Evolutionary conservation across 306 rosid genomes (phyloP).

Genomic region (Casuarina cunninghamiana): DNA sequence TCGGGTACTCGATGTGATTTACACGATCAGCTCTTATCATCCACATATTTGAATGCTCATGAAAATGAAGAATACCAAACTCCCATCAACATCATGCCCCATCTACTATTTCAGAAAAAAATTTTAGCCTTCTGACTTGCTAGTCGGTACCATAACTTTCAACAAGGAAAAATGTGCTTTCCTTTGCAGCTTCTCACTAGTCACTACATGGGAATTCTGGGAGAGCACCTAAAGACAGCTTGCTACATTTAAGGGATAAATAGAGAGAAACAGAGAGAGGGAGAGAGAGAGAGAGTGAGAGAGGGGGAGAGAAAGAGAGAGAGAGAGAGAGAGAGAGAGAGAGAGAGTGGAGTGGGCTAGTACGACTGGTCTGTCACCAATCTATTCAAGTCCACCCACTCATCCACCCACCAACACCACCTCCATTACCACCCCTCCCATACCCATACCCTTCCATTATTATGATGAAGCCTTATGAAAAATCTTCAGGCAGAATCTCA

Average conservation of each 20-base stretch:
- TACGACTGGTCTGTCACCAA: conserved; percentile 34
- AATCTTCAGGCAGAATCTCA: conserved; percentile 73
- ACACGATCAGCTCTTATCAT: conserved; percentile 22
- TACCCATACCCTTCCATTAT: conserved; percentile 42
- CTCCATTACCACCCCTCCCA: conserved; percentile 28
- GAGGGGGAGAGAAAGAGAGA: not conserved
- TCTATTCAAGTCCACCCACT: conserved; percentile 36
- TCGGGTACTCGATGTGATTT: not conserved
- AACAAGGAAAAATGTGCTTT: not conserved
- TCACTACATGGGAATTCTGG: not conserved
- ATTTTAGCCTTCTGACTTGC: conserved; percentile 5
- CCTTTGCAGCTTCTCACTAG: conserved; percentile 10
- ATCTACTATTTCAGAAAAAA: not conserved
- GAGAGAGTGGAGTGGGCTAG: conserved; percentile 25
- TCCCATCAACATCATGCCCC: conserved; percentile 7
- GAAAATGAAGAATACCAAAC: conserved; percentile 28
- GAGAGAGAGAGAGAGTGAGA: not conserved
- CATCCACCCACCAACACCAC: conserved; percentile 37
- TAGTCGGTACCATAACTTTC: not conserved
- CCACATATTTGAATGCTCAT: conserved; percentile 32
- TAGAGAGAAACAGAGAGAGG: not conserved
- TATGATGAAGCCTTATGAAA: conserved; percentile 50
- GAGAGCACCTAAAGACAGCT: not conserved
- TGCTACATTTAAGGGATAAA: not conserved
- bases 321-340: not conserved